A percentile compares a stretch with the other conserved stretches of the same genome.
These are phyloP conservation scores for Penicillium aurantiogriseum DNA, from an alignment of 2,329 filamentous ascomycete species.

Conservation along the genomic window DNA sequence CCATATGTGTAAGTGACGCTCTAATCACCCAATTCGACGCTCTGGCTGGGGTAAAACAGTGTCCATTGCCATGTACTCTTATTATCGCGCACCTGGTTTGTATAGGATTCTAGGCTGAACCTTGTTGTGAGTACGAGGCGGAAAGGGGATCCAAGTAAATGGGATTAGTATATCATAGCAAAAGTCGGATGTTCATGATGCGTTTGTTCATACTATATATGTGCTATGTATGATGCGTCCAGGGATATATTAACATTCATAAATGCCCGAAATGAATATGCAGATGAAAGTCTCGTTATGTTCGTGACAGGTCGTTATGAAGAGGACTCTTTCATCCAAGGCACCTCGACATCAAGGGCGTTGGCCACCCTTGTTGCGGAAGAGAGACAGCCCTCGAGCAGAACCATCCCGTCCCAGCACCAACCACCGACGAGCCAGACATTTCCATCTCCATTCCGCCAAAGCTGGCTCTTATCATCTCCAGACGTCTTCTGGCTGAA, in stretches of 20 bases:
- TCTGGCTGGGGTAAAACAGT: conserved; percentile 3
- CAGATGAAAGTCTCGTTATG: background rate
- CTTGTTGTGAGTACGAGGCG: background rate
- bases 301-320: background rate
- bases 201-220: background rate
- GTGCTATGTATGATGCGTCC: background rate
- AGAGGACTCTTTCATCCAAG: conserved; percentile 26
- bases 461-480: conserved; percentile 27
- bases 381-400: conserved; percentile 60
- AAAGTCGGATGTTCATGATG: background rate
- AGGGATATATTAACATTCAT: background rate
- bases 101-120: background rate
- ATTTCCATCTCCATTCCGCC: conserved; percentile 55
- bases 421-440: conserved; percentile 60
- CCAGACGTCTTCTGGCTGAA: background rate
- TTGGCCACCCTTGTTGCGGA: conserved; percentile 57
- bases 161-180: background rate
- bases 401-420: conserved; percentile 66
- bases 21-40: background rate
- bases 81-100: background rate
- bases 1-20: conserved; percentile 18
- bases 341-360: conserved; percentile 51
- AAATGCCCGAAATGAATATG: background rate
- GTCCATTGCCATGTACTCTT: conserved; percentile 11
- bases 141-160: background rate